Evolutionary conservation across 163 green algal species (phyloP).

Genomic region (Chlamydomonas reinhardtii): DNA sequence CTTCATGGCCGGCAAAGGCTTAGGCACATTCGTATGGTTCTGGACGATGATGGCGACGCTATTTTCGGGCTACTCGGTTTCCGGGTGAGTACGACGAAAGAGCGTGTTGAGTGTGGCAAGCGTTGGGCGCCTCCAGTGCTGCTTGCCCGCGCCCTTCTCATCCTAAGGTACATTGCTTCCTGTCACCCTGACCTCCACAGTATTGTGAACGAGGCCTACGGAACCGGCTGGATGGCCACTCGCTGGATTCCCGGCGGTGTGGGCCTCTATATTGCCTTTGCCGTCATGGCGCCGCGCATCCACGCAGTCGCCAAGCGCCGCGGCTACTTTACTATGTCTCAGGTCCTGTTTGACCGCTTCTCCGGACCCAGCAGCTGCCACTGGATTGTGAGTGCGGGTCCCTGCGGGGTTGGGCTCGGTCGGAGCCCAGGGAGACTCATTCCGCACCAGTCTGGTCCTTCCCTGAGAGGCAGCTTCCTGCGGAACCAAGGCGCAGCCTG

Average conservation of each 20-base stretch:
- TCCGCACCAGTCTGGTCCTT: too few relatives aligned
- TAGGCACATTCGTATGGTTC: conserved; percentile 69
- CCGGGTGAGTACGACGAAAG: conserved; percentile 43
- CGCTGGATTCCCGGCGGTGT: conserved; percentile 65
- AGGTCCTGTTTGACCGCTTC: conserved; percentile 64
- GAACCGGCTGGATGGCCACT: conserved; percentile 58
- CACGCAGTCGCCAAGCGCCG: conserved; percentile 63
- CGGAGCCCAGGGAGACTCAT: too few relatives aligned
- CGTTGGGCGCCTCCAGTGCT: too few relatives aligned
- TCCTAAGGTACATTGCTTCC: background rate
- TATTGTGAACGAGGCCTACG: conserved; percentile 66
- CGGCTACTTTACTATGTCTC: conserved; percentile 64
- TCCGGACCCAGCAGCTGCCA: background rate
- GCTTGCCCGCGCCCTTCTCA: too few relatives aligned
- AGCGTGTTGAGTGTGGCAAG: too few relatives aligned
- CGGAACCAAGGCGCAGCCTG: too few relatives aligned
- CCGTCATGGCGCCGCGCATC: conserved; percentile 59
- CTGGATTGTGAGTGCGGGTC: background rate
- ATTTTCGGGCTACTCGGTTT: conserved; percentile 65
- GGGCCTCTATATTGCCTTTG: conserved; percentile 60
- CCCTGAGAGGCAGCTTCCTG: too few relatives aligned
- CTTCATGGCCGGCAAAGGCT: conserved; percentile 57
- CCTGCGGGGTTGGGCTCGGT: too few relatives aligned
- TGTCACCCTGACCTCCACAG: background rate
- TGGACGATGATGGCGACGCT: conserved; percentile 68